phyloP scores from a whole-genome alignment of 2,329 filamentous ascomycete genomes.

The Venturia effusa region DNA sequence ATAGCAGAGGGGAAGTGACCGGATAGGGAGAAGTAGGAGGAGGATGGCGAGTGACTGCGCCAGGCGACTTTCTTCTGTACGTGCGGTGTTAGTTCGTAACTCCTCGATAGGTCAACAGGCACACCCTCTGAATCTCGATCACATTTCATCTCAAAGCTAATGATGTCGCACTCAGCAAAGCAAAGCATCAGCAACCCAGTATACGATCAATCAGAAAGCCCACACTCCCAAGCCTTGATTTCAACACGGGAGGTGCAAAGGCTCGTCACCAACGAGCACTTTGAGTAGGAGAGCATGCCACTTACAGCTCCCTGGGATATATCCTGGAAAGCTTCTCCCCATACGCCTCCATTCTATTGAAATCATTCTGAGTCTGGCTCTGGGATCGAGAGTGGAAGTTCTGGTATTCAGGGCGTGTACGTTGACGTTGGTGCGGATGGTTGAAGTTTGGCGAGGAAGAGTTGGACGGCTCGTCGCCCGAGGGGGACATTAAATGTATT shows the following conservation, averaged over 20 bases:
- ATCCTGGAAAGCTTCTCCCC: conserved; percentile 11
- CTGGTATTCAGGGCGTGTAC: conserved; percentile 6
- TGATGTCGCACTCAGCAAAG: not conserved
- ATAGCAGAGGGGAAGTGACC: conserved; percentile 12
- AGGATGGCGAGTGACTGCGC: conserved; percentile 6
- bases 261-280: not conserved
- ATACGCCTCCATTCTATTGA: conserved; percentile 7
- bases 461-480: conserved; percentile 7
- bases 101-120: not conserved
- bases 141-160: not conserved
- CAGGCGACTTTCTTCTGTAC: conserved; percentile 9
- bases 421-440: conserved; percentile 10
- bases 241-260: not conserved
- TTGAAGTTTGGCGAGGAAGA: conserved; percentile 6
- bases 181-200: not conserved
- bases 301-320: conserved; percentile 12
- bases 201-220: not conserved
- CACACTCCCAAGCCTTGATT: not conserved
- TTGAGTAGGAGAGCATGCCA: not conserved
- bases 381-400: conserved; percentile 2
- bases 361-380: conserved; percentile 2
- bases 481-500: conserved; percentile 9
- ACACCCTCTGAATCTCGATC: not conserved
- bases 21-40: conserved; percentile 9
- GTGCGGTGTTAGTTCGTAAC: conserved; percentile 2